phyloP scores from a whole-genome alignment of 345 rosid species.

The Syzygium aromaticum region DNA sequence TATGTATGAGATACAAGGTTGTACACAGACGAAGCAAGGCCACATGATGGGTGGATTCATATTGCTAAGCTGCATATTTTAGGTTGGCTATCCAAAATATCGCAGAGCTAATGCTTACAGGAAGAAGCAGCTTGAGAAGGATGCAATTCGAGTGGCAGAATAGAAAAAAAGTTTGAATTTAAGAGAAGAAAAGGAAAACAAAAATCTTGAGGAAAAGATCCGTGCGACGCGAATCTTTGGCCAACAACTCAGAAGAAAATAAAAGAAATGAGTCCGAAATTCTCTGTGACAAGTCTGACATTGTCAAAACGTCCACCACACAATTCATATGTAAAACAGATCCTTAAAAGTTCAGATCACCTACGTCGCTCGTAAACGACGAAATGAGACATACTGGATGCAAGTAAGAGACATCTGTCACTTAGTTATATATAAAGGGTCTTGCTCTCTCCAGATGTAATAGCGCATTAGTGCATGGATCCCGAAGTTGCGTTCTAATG shows the following conservation, averaged over 20 bases:
- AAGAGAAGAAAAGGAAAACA: not conserved
- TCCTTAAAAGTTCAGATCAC: not conserved
- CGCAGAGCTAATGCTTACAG: not conserved
- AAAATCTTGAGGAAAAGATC: not conserved
- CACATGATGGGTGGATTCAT: not conserved
- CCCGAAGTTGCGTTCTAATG: not conserved
- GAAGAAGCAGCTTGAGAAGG: not conserved
- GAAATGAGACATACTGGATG: not conserved
- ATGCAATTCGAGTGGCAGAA: not conserved
- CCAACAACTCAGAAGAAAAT: not conserved
- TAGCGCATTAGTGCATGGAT: not conserved
- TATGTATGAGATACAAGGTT: not conserved
- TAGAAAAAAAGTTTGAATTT: not conserved
- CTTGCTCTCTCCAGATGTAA: not conserved
- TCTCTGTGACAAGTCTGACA: not conserved
- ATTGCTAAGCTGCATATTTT: not conserved
- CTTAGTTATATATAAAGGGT: not conserved
- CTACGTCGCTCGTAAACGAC: not conserved
- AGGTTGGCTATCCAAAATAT: not conserved
- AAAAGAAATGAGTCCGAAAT: not conserved
- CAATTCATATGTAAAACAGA: not conserved
- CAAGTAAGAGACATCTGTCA: not conserved
- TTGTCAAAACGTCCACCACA: not conserved
- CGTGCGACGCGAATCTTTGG: not conserved
- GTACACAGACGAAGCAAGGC: not conserved